Conservation (phyloP, 73 alveolate genomes). For the Paramecium biaurelia region DNA sequence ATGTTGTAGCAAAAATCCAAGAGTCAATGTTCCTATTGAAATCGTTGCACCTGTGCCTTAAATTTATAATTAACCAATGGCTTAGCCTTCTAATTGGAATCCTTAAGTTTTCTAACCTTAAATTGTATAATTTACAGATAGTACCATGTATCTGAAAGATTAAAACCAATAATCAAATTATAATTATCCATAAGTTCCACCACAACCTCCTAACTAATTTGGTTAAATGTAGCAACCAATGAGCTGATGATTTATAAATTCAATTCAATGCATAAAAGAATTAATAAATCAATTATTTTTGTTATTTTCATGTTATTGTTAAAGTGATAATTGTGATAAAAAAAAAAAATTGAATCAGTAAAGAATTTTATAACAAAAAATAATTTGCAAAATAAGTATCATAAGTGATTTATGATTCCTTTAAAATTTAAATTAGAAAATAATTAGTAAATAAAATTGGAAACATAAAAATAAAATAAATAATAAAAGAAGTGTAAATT, state of each 20-base stretch:
- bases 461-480: too few species aligned
- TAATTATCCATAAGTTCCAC: constrained; percentile 7
- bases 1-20: constrained; percentile 50
- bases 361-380: too few species aligned
- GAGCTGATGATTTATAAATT: neutral
- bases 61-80: neutral
- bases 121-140: constrained; percentile 7
- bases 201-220: neutral
- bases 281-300: too few species aligned
- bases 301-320: too few species aligned
- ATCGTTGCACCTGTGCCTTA: constrained; percentile 61
- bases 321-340: too few species aligned
- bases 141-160: neutral
- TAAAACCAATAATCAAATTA: neutral
- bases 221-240: constrained; percentile 6
- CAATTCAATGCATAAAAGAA: too few species aligned
- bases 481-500: too few species aligned
- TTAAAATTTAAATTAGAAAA: too few species aligned
- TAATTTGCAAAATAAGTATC: too few species aligned
- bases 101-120: constrained; percentile 59
- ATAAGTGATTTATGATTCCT: too few species aligned
- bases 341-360: too few species aligned
- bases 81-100: constrained; percentile 56
- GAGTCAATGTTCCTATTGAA: constrained; percentile 48
- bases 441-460: too few species aligned